Base-by-base conservation (phyloP, 768 basidiomycete species). In the Heimioporus sp. region DNA sequence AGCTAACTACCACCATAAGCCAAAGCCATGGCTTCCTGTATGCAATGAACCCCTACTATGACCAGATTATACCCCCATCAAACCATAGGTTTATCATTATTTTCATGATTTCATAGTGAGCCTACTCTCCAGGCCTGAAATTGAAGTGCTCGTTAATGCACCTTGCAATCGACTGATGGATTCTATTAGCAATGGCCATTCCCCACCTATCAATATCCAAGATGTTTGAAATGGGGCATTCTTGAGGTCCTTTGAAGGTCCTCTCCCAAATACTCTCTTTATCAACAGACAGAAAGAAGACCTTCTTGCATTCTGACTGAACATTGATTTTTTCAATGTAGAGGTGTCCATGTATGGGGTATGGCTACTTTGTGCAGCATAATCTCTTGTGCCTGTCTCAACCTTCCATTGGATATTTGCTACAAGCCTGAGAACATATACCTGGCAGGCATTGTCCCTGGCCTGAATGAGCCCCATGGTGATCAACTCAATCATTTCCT, bases 401-500 rank as follows among this genome's bases (percentile, higher is more conserved):
- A 49, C 13, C 40, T 49, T 32, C 48, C 48, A 7, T 11, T 48
- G 10, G 30, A 48, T 31, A 48, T 48, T 5, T 3, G 12, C 13
- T 48, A 48, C 47, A 48, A 48, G n/a, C 37, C 35, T 1, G 28
- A 48, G 37, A 48, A 48, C 10, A 47, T 48, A 51, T 72, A 63
- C 31, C 50, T 73, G 12, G 52, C 52, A 3, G 60, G 31, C 2
- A 63, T 72, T 4, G 65, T 73, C 11, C 65, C 65, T 7, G 66
- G 74, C 0, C 65, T 66, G 6, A 42, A 56, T 13, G 65, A 74
- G 37, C 67, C 64, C 1, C 43, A 12, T 12, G 28, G 52, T 10
- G 59, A 69, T 0, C 30, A 68, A 19, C 56, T 72, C n/a, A 74
- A 75, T 39, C 49, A 60, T 32, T 70, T 68, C 43, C 42, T 66